Base-by-base conservation (phyloP, 768 basidiomycete species). In the Strobilomyces confusus region DNA sequence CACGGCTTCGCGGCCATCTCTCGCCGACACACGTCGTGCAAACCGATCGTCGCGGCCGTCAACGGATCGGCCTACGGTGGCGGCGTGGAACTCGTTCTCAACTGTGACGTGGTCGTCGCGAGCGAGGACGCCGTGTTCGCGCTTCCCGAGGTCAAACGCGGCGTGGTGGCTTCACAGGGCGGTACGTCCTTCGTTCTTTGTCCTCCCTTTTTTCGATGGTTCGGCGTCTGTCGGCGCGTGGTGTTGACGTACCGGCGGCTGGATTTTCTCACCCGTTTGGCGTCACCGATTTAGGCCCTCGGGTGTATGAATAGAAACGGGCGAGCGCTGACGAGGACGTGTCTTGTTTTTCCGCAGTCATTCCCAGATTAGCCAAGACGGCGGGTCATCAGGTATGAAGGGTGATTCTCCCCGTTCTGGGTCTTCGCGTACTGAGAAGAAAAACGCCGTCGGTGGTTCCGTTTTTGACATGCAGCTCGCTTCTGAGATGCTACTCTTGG, bases 21-120 rank as follows among this genome's bases (percentile, higher is more conserved):
- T 2, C 80, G 86, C 23, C 78, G 90, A 4, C 77, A 75, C 37
- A 67, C 66, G 33, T 80, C 80, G 1, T 74, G 68, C 55, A 92
- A 92, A 63, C 88, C 88, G 7, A 80, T 90, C 48, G 85, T 92
- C 44, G 90, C 89, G 13, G 89, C 90, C 4, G 89, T 90, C 1
- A 80, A 83, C 53, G 89, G 89, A n/a, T 78, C 83, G 29, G 81
- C 84, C 0, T 81, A 80, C 44, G 84, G 84, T 32, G 86, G 86
- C 2, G 86, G 83, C 8, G 72, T 80, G 57, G 86, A 87, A 63
- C 77, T 87, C 46, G 57, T 89, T 2, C 59, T 91, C 5, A 92
- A 92, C 58, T 90, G 87, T 56, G 90, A 92, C 62, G 63, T 91
- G 25, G 87, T 91, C 48, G 67, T 92, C 19, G 84, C 89, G 2